Base-by-base conservation (phyloP, 345 rosid genomes). In the Heritiera fomes region DNA sequence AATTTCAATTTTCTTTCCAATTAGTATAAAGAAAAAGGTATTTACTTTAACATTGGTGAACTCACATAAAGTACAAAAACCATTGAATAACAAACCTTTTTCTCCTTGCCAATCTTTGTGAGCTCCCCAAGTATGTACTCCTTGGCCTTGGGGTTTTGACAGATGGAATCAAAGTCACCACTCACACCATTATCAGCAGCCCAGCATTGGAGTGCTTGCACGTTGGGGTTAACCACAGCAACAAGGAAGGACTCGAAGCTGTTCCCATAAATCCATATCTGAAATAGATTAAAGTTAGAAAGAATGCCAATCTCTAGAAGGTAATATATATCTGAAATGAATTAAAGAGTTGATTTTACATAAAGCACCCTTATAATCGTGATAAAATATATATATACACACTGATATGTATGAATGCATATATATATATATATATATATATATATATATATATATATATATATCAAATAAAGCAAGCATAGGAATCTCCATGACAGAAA, bases 181-280 rank as follows among this genome's bases (percentile, higher is more conserved):
- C 64, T 67, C 34, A 92, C 80, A 72, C 86, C 88, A 71, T 91
- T 89, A 73, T 87, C 98, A 38, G 73, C 76, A 38, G 98, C 97
- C 99, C 99, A 96, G 40, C 76, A 75, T 82, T 92, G 94, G 1
- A 96, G 89, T n/a, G 86, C 90, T 67, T 85, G 86, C 86, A 83
- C 71, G 64, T 89, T 96, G 78, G 99, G 99, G 84, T 91, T 92
- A 40, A 84, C 90, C 66, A 94, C 92, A 17, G 98, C 98, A 55
- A 97, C 85, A 5, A 93, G 93, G 88, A 81, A 92, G 17, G 98
- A 89, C 87, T 96, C 97, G 14, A 83, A 92, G 90, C 99, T 96
- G 90, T 85, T 96, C 45, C 99, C 98, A 70, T 96, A 96, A 20
- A 96, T 91, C 98, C 98, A 94, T 81, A 96, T 79, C 98, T 96